Percentiles rank a stretch among this genome's conserved stretches.
Conservation (phyloP, 768 basidiomycete genomes). For the Calocera cornea region DNA sequence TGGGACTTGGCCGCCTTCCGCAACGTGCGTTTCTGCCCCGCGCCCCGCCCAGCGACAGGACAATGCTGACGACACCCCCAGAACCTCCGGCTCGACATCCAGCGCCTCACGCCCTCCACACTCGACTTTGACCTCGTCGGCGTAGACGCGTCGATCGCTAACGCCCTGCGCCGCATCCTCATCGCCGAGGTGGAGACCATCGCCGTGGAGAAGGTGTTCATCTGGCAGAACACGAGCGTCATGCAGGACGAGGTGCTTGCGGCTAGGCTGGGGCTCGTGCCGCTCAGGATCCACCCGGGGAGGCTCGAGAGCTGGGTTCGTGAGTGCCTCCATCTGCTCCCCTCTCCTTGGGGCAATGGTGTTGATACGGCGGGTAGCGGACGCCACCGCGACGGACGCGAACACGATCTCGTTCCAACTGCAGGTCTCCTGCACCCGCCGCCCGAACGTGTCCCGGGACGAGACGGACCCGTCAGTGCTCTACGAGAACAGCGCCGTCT, state of each 20-base stretch:
- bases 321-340: conserved; percentile 4
- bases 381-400: conserved; percentile 63
- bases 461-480: conserved; percentile 47
- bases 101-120: conserved; percentile 65
- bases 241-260: conserved; percentile 88
- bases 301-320: conserved; percentile 35
- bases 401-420: conserved; percentile 86
- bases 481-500: conserved; percentile 49
- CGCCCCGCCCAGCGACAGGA: neutral
- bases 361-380: conserved; percentile 11
- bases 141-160: conserved; percentile 90
- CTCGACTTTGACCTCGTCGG: conserved; percentile 93
- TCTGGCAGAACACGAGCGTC: conserved; percentile 90
- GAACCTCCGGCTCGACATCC: conserved; percentile 61
- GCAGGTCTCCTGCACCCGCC: conserved; percentile 50
- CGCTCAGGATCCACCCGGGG: conserved; percentile 73
- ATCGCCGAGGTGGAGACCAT: conserved; percentile 88
- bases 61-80: conserved; percentile 30
- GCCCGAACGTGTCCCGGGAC: conserved; percentile 39
- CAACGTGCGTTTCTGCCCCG: conserved; percentile 38
- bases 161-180: conserved; percentile 82
- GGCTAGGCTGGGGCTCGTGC: conserved; percentile 83
- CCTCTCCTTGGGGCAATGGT: neutral
- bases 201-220: conserved; percentile 78
- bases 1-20: conserved; percentile 70